phyloP scores from a whole-genome alignment of 768 basidiomycete genomes.

The Boletus vermiculosoides region DNA sequence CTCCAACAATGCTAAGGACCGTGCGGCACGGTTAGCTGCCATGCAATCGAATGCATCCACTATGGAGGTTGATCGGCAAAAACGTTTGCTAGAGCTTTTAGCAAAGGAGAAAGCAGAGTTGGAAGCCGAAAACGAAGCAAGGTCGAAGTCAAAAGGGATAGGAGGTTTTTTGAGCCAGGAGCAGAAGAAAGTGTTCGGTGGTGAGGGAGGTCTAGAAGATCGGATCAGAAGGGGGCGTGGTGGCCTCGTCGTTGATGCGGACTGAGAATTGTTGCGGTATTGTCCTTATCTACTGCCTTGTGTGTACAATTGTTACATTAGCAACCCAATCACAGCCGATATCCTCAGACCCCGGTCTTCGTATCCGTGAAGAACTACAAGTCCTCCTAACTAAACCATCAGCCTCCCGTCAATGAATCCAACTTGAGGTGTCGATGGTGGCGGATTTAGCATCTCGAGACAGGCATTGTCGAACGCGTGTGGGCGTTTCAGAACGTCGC shows the following conservation, averaged over 20 bases:
- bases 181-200: constrained; percentile 82
- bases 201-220: constrained; percentile 74
- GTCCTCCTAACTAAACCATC: neutral
- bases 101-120: constrained; percentile 77
- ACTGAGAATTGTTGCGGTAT: constrained; percentile 18
- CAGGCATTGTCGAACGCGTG: neutral
- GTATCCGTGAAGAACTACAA: neutral
- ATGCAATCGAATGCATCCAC: constrained; percentile 77
- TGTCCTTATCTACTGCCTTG: neutral
- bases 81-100: constrained; percentile 63
- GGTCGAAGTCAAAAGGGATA: constrained; percentile 73
- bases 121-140: constrained; percentile 65
- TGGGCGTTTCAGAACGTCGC: neutral
- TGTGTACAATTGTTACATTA: constrained; percentile 11
- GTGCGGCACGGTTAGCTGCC: constrained; percentile 84
- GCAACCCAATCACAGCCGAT: neutral
- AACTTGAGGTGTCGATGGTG: neutral
- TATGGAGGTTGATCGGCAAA: constrained; percentile 67
- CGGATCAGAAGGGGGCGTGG: constrained; percentile 70
- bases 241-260: constrained; percentile 61
- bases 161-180: constrained; percentile 80
- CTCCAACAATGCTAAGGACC: constrained; percentile 44
- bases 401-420: neutral
- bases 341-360: neutral
- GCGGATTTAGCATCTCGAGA: neutral